Evolutionary conservation across 163 green algal genomes (phyloP).

Genomic region (Trebouxia gelatinosa): DNA sequence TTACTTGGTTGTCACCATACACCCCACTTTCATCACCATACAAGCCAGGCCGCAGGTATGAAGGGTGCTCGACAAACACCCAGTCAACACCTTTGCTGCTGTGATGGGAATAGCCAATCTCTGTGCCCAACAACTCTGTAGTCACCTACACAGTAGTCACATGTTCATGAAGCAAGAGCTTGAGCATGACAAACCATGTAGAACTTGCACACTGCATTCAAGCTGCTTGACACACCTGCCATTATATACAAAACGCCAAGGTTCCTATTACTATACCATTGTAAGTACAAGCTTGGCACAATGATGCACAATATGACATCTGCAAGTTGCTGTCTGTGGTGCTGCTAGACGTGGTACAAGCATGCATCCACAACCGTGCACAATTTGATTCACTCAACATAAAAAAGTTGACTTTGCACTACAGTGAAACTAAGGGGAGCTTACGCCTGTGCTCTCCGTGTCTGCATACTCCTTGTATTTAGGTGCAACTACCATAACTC

Average conservation of each 20-base stretch:
- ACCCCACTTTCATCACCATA: slow-evolving; percentile 69
- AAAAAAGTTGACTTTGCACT: not conserved
- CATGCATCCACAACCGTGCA: not conserved
- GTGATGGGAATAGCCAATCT: slow-evolving; percentile 42
- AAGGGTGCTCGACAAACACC: slow-evolving; percentile 74
- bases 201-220: not conserved
- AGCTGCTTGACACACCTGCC: too few relatives aligned
- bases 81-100: slow-evolving; percentile 54
- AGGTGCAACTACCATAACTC: slow-evolving; percentile 86
- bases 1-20: slow-evolving; percentile 83
- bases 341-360: not conserved
- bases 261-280: not conserved
- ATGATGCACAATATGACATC: not conserved
- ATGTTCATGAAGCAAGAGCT: not conserved
- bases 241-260: too few relatives aligned
- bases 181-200: not conserved
- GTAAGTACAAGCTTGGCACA: not conserved
- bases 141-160: slow-evolving; percentile 35
- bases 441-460: not conserved
- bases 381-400: not conserved
- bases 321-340: not conserved
- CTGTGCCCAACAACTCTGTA: slow-evolving; percentile 27
- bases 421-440: not conserved
- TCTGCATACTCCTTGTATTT: slow-evolving; percentile 34
- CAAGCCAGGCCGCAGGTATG: slow-evolving; percentile 66